These are phyloP conservation scores for Enteropsectra breve DNA, from an alignment of 371 early-diverging fungal genomes.

Conservation along the genomic window DNA sequence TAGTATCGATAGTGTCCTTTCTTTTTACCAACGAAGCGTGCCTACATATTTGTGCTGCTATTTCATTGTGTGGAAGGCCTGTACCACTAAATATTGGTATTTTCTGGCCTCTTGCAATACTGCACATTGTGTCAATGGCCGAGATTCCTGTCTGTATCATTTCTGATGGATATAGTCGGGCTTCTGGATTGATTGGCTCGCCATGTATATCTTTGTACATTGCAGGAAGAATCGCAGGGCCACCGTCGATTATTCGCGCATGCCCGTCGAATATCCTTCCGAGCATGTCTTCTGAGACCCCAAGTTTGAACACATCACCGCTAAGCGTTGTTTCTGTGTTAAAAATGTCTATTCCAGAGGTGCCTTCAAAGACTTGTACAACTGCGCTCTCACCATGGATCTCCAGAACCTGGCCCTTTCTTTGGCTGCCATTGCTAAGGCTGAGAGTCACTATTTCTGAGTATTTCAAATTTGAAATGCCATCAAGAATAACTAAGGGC, in stretches of 20 bases:
- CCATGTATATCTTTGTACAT: slow-evolving; percentile 89
- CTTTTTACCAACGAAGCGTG: slow-evolving; percentile 95
- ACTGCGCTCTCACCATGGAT: slow-evolving; percentile 91
- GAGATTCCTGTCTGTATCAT: slow-evolving; percentile 99
- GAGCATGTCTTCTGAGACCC: slow-evolving; percentile 96
- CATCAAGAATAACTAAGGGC: slow-evolving; percentile 94
- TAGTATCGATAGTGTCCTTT: slow-evolving; percentile 88
- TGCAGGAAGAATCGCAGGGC: slow-evolving; percentile 94
- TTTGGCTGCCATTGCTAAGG: slow-evolving; percentile 82
- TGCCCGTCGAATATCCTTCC: slow-evolving; percentile 98
- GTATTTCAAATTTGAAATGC: slow-evolving; percentile 86
- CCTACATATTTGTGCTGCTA: slow-evolving; percentile 98
- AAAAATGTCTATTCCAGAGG: slow-evolving; percentile 91
- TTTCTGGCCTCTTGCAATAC: slow-evolving; percentile 99
- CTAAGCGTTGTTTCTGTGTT: slow-evolving; percentile 89
- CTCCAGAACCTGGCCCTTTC: slow-evolving; percentile 95
- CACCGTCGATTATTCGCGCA: slow-evolving; percentile 94
- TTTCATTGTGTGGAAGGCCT: slow-evolving; percentile 98
- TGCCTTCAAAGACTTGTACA: slow-evolving; percentile 99
- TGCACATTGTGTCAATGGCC: slow-evolving; percentile 99
- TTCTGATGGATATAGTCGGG: slow-evolving; percentile 97
- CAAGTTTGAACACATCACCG: slow-evolving; percentile 88
- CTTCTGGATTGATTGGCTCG: slow-evolving; percentile 95
- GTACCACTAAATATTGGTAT: slow-evolving; percentile 99
- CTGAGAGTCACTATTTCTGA: slow-evolving; percentile 93